phyloP scores from a whole-genome alignment of 2,329 filamentous ascomycete genomes.

The Xylariomycetidae sp. region DNA sequence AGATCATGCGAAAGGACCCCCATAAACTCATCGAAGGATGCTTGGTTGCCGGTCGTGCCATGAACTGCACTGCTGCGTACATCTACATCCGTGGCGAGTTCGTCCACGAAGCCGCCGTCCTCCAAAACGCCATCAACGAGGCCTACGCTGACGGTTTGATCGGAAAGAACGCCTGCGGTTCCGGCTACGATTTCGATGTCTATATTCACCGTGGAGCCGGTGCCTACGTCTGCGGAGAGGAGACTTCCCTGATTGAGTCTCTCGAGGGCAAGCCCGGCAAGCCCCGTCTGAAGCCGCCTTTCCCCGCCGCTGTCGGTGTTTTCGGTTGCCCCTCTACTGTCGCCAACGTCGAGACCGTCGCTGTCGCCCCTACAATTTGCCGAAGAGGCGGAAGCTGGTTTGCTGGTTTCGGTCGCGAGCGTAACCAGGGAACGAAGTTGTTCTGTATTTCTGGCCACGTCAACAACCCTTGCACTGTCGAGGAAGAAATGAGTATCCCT shows the following conservation, averaged over 20 bases:
- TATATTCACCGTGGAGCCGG: constrained; percentile 95
- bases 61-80: constrained; percentile 98
- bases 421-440: constrained; percentile 95
- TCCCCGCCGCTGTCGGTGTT: constrained; percentile 93
- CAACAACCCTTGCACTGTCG: constrained; percentile 96
- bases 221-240: constrained; percentile 96
- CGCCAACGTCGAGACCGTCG: constrained; percentile 95
- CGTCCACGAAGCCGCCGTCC: constrained; percentile 86
- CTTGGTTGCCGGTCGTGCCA: constrained; percentile 88
- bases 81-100: constrained; percentile 99
- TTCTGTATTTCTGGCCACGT: constrained; percentile 98
- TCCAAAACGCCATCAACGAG: constrained; percentile 95
- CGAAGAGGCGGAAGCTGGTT: constrained; percentile 92
- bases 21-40: constrained; percentile 99
- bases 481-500: constrained; percentile 99
- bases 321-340: constrained; percentile 98
- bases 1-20: constrained; percentile 99
- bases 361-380: constrained; percentile 92
- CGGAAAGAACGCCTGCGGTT: constrained; percentile 95
- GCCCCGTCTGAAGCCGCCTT: constrained; percentile 96
- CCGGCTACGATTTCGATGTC: constrained; percentile 96
- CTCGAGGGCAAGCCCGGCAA: constrained; percentile 98
- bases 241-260: constrained; percentile 96
- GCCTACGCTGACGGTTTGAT: constrained; percentile 92
- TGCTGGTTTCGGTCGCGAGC: constrained; percentile 85